These are phyloP conservation scores for Blattamonas nauphoetae DNA, from an alignment of 78 protist genomes.

Conservation along the genomic window DNA sequence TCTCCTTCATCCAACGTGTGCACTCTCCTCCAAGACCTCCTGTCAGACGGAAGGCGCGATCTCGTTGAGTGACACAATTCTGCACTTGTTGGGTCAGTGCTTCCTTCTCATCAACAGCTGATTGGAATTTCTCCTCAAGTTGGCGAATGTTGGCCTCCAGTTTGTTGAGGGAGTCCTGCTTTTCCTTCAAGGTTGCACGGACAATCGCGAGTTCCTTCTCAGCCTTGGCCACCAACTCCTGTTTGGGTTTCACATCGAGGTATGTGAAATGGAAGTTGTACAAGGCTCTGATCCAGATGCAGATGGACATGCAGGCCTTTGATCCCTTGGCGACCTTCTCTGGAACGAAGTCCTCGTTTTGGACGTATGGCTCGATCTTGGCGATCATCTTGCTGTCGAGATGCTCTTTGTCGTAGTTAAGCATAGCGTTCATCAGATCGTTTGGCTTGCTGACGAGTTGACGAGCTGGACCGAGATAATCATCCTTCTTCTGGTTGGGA, in stretches of 20 bases:
- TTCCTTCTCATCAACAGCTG: slow-evolving; percentile 38
- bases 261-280: slow-evolving; percentile 53
- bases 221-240: slow-evolving; percentile 26
- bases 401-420: slow-evolving; percentile 57
- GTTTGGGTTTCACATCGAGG: slow-evolving; percentile 62
- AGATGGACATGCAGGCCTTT: slow-evolving; percentile 62
- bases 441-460: slow-evolving; percentile 35
- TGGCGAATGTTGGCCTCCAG: slow-evolving; percentile 1
- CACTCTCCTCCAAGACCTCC: slow-evolving; percentile 64
- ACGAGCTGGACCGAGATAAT: slow-evolving; percentile 48
- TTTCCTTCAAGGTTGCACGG: slow-evolving; percentile 19
- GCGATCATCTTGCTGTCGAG: slow-evolving; percentile 30
- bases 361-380: slow-evolving; percentile 46
- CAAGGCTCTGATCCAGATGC: slow-evolving; percentile 73
- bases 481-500: slow-evolving; percentile 42
- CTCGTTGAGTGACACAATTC: slow-evolving; percentile 30
- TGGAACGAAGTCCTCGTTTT: slow-evolving; percentile 42
- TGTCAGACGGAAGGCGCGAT: slow-evolving; percentile 58
- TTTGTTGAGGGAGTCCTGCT: not conserved
- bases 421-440: slow-evolving; percentile 36
- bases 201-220: slow-evolving; percentile 39
- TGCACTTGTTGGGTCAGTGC: slow-evolving; percentile 41
- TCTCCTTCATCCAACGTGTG: slow-evolving; percentile 49
- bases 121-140: slow-evolving; percentile 22
- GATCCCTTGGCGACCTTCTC: slow-evolving; percentile 42